phyloP scores from a whole-genome alignment of 1,139 yeast genomes.

The Debaryomyces fabryi region DNA sequence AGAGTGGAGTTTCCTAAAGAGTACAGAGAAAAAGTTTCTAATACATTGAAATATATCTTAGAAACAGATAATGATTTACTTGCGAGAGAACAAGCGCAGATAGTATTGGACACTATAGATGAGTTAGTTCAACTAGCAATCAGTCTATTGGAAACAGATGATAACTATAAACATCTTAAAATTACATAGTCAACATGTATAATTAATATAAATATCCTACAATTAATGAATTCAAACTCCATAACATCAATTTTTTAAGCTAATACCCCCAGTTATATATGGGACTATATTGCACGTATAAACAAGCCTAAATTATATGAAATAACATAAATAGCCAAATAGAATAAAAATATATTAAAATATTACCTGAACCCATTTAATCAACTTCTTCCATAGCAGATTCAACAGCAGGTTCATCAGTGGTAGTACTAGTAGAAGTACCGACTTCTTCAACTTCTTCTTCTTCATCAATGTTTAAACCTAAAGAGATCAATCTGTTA shows the following conservation, averaged over 20 bases:
- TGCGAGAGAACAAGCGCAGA: conserved; percentile 59
- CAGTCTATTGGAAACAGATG: background rate
- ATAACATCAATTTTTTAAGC: conserved; percentile 4
- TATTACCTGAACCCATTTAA: conserved; percentile 37
- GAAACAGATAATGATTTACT: conserved; percentile 58
- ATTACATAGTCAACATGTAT: background rate
- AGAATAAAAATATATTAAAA: conserved; percentile 1
- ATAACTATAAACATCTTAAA: background rate
- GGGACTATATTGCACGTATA: conserved; percentile 2
- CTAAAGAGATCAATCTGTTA: conserved; percentile 96
- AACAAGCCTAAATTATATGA: conserved; percentile 6
- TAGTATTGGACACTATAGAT: conserved; percentile 46
- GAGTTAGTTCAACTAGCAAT: conserved; percentile 26
- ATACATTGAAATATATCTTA: conserved; percentile 45
- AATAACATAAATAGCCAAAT: conserved; percentile 7
- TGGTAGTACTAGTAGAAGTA: conserved; percentile 42
- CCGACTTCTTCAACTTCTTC: conserved; percentile 53
- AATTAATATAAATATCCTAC: background rate
- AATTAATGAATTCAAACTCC: conserved; percentile 1
- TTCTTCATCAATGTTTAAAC: conserved; percentile 96
- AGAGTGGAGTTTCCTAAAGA: conserved; percentile 53
- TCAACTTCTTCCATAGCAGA: conserved; percentile 99
- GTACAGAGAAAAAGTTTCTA: conserved; percentile 45
- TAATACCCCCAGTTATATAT: background rate
- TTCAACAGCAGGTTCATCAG: conserved; percentile 74